Evolutionary conservation across 257 asterid genomes (phyloP), one percentile per base, ranked within the genome.

Genomic region (Cordia subcordata): DNA sequence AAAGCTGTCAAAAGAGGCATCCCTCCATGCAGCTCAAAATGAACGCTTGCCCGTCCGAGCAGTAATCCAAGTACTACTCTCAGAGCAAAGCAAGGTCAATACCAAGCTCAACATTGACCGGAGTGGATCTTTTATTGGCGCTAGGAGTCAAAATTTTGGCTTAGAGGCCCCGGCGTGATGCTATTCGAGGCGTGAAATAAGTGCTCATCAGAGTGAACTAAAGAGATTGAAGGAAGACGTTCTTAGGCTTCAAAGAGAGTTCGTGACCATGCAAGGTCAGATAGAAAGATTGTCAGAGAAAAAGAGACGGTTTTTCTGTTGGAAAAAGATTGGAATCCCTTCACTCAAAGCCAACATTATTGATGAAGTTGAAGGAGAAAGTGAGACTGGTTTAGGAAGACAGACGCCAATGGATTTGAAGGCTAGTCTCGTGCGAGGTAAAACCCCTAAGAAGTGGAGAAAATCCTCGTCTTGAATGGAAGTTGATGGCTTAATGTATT

Each of bases 11-110:
- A 67, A 78, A 4, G 94, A 85, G 70, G 96, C 96, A 13, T 81
- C 90, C 3, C 33, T 81, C 0, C 92, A 88, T 14, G 96, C 96
- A 4, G 82, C 92, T 1, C 84, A 78, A 21, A 88, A 88, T 58
- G 90, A 88, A 58, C 74, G 96, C 52, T 66, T 88, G 8, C 92
- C 96, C 0, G 92, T 85, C 13, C 83, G 96, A 59, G 73, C 84
- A 20, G 87, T 81, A 15, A 76, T 88, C 71, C 94, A 88, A 40
- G 78, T 88, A 0, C 74, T 88, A 12, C 77, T 79, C 50, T 72
- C 87, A 4, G 92, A 82, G 72, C 94, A 87, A 57, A 69, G 77
- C 1, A 82, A 84, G 79, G 76, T 81, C 15, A 74, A 68, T 67
- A 69, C 68, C 17, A 87, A 74, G 56, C 54, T n/a, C 54, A 49